These are phyloP conservation scores for Coleophoma cylindrospora DNA, from an alignment of 2,329 filamentous ascomycete genomes.

Conservation along the genomic window DNA sequence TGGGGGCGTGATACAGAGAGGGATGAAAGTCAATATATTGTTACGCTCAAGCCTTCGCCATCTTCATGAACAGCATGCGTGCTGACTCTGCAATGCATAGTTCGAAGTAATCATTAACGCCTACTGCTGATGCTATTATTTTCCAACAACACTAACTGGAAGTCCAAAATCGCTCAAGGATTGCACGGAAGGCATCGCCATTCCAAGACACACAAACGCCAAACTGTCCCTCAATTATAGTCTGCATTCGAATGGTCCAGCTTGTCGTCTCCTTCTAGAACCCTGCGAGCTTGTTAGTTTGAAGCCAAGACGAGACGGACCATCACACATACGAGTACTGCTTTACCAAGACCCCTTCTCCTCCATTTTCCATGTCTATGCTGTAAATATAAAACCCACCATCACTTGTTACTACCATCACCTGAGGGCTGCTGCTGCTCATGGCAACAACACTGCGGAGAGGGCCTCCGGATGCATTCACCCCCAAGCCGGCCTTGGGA, in stretches of 20 bases:
- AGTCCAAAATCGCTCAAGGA: constrained; percentile 1
- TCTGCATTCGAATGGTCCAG: constrained; percentile 24
- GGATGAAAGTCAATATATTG: background rate
- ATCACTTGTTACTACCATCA: constrained; percentile 97
- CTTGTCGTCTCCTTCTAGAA: constrained; percentile 26
- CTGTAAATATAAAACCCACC: constrained; percentile 93
- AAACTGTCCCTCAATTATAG: constrained; percentile 14
- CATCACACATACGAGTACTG: constrained; percentile 75
- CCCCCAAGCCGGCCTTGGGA: constrained; percentile 50
- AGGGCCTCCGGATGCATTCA: constrained; percentile 39
- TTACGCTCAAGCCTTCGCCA: background rate
- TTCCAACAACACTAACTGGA: background rate
- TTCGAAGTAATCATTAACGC: constrained; percentile 4
- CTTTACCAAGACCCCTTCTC: constrained; percentile 85
- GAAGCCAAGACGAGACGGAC: background rate
- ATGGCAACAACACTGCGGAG: constrained; percentile 93
- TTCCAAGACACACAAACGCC: background rate
- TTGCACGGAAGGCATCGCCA: background rate
- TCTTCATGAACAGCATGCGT: too few species aligned
- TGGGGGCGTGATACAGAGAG: too few species aligned
- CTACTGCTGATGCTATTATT: constrained; percentile 9
- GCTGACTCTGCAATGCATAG: background rate
- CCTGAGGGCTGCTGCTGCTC: constrained; percentile 88
- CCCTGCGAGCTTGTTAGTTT: constrained; percentile 13
- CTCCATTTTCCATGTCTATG: constrained; percentile 90